Evolutionary conservation across 2,329 filamentous ascomycete species (phyloP).

Genomic region (Colletotrichum abscissum): DNA sequence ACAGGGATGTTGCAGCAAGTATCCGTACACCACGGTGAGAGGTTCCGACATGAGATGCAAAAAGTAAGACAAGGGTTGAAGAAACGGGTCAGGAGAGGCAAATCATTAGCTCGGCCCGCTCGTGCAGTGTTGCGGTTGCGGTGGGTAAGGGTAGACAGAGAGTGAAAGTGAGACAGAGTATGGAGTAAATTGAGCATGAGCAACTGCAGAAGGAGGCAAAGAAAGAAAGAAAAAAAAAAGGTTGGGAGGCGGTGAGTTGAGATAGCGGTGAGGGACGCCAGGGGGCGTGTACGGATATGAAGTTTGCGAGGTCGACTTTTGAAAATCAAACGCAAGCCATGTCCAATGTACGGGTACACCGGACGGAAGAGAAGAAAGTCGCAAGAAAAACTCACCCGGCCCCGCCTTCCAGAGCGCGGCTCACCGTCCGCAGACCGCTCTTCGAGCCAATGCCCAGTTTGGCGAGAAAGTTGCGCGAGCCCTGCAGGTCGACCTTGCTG

Average conservation of each 20-base stretch:
- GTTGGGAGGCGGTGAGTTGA: constrained; percentile 19
- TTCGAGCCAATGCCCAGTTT: constrained; percentile 66
- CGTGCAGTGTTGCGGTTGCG: constrained; percentile 17
- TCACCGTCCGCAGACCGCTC: constrained; percentile 44
- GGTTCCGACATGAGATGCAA: constrained; percentile 16
- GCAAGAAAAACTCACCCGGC: constrained; percentile 47
- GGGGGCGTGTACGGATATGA: constrained; percentile 5
- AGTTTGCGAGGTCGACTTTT: constrained; percentile 14
- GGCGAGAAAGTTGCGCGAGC: constrained; percentile 75
- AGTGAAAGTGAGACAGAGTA: constrained; percentile 15
- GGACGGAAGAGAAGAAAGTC: not conserved
- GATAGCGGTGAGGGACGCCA: constrained; percentile 22
- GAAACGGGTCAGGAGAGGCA: constrained; percentile 9
- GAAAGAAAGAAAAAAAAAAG: not conserved
- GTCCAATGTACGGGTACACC: constrained; percentile 20
- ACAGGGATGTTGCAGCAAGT: constrained; percentile 18
- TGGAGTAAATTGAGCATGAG: constrained; percentile 16
- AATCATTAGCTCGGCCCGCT: constrained; percentile 19
- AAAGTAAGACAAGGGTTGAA: not conserved
- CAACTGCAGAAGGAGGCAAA: not conserved
- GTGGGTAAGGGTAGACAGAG: constrained; percentile 26
- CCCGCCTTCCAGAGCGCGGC: constrained; percentile 49
- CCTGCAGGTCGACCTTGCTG: constrained; percentile 75
- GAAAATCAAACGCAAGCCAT: not conserved
- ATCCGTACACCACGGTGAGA: constrained; percentile 27